Base-by-base conservation (phyloP, 306 rosid species). In the Glycine soja region DNA sequence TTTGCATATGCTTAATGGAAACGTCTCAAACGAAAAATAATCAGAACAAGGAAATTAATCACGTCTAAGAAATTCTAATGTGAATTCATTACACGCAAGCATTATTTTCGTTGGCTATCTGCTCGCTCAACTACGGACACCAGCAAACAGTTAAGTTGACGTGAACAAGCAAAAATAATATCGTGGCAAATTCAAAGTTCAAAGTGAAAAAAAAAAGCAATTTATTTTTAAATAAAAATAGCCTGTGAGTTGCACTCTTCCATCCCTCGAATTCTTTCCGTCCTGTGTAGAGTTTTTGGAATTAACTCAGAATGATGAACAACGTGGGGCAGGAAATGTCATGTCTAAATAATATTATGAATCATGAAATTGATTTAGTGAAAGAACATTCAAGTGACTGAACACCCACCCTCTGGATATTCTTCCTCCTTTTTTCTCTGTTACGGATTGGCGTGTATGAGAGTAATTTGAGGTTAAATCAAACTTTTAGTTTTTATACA, bases 301-400 rank as follows among this genome's bases (percentile, higher is more conserved):
- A 54, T 69, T 43, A 79, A 69, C 38, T 68, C 8, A 45, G 14
- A 69, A 18, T 14, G 14, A 66, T 36, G 45, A 65, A 56, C 34
- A 78, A 77, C 59, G 70, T 69, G 65, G 84, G 84, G 10, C 12
- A 24, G 24, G 58, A 51, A 64, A 73, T 45, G 57, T 80, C 58
- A 72, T 64, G 67, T 80, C 56, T 40, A 45, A 52, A 73, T 63
- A 61, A 72, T 61, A 48, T 34, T 14, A 40, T 38, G 16, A 78
- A 70, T 61, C 2, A 10, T 42, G 83, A 71, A 36, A 5, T 62
- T 62, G 43, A 15, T 50, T 38, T 34, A 10, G 66, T 40, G 78
- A 80, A 71, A 80, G 59, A 82, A 56, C 74, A 38, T 65, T 77
- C 3, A 50, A 66, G 45, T 77, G 81, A 77, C 81, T 38, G 30